A percentile compares a stretch with the other conserved stretches of the same genome.
Conservation (phyloP, 768 basidiomycete species). For the Coprinopsis cinerea region DNA sequence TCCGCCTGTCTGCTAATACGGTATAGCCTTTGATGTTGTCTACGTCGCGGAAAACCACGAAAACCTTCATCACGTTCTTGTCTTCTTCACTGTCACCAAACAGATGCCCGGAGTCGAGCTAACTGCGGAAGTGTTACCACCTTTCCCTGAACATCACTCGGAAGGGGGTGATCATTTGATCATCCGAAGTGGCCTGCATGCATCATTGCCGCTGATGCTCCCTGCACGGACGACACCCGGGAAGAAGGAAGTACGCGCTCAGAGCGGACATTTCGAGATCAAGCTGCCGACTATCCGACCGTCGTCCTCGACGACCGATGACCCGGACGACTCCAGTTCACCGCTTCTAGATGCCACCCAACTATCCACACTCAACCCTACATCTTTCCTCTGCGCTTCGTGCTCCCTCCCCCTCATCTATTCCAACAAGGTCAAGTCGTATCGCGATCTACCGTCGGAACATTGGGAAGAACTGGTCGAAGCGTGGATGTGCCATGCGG, state of each 20-base stretch:
- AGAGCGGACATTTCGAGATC: conserved; percentile 63
- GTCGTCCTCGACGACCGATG: conserved; percentile 16
- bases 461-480: conserved; percentile 98
- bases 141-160: conserved; percentile 31
- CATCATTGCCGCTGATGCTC: conserved; percentile 51
- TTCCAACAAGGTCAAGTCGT: conserved; percentile 41
- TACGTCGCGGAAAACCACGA: conserved; percentile 79
- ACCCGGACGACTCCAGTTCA: conserved; percentile 23
- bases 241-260: conserved; percentile 49
- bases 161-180: conserved; percentile 52
- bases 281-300: conserved; percentile 44
- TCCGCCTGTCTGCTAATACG: neutral
- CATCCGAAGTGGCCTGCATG: conserved; percentile 52
- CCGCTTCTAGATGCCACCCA: conserved; percentile 69
- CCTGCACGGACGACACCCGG: conserved; percentile 56
- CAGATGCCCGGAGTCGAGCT: conserved; percentile 44
- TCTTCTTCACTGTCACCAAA: conserved; percentile 60
- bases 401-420: conserved; percentile 77
- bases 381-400: conserved; percentile 69
- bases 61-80: conserved; percentile 71
- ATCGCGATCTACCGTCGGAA: conserved; percentile 88
- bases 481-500: conserved; percentile 96
- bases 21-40: conserved; percentile 37
- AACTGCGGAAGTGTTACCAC: conserved; percentile 61
- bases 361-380: conserved; percentile 47